These are phyloP conservation scores for Pythium graminicola DNA, from an alignment of 352 stramenopile genomes.

Conservation along the genomic window DNA sequence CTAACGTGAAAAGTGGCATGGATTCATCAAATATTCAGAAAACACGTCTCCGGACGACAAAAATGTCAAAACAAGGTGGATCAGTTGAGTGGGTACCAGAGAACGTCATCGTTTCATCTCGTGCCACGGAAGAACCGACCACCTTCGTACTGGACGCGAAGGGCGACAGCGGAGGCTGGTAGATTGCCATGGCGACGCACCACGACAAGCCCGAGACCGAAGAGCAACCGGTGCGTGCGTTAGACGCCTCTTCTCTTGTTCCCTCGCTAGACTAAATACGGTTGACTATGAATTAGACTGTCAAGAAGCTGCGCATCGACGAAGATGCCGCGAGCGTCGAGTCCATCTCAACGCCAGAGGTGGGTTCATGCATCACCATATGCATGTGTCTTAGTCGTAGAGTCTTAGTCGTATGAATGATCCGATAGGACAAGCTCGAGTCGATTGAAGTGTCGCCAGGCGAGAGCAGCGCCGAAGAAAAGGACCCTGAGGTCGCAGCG, in stretches of 20 bases:
- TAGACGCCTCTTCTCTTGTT: neutral
- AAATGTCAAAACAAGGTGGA: conserved; percentile 11
- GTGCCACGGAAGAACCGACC: conserved; percentile 15
- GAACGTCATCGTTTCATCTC: conserved; percentile 2
- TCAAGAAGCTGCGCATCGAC: conserved; percentile 30
- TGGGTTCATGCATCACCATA: neutral
- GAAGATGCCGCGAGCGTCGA: conserved; percentile 23
- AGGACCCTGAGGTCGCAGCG: conserved; percentile 5
- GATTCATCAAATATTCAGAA: neutral
- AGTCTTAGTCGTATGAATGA: neutral
- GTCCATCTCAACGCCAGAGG: conserved; percentile 19
- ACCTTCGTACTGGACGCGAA: conserved; percentile 17
- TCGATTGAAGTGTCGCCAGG: conserved; percentile 12
- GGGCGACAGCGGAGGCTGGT: conserved; percentile 4
- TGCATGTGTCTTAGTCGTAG: neutral
- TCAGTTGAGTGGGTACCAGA: neutral
- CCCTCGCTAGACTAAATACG: neutral
- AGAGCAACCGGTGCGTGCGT: conserved; percentile 41
- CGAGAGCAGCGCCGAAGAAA: conserved; percentile 18
- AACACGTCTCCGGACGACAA: neutral
- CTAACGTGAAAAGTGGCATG: neutral
- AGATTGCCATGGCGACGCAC: conserved; percentile 50
- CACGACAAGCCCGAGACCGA: conserved; percentile 71
- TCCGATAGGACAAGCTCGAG: conserved; percentile 20
- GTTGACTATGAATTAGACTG: conserved; percentile 7